phyloP scores from a whole-genome alignment of 78 protist species.

The slime mould (Dictyostelium discoideum) region DNA sequence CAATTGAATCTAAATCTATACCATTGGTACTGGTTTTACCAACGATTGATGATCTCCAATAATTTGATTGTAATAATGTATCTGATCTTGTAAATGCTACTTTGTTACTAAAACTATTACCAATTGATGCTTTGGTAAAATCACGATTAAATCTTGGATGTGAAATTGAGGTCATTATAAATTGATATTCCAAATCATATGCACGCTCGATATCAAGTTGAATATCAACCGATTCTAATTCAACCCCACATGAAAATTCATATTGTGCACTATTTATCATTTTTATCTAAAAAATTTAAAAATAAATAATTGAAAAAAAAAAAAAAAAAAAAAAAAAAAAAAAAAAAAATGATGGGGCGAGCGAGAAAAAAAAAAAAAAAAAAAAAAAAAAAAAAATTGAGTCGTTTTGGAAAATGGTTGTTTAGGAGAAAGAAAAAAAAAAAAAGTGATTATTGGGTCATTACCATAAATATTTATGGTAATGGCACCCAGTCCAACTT shows the following conservation, averaged over 20 bases:
- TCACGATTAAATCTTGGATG: conserved; percentile 65
- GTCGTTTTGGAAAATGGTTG: too few relatives aligned
- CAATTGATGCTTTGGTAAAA: background rate
- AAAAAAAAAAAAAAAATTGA: too few relatives aligned
- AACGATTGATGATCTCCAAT: conserved; percentile 78
- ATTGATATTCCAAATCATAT: conserved; percentile 32
- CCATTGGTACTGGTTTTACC: conserved; percentile 53
- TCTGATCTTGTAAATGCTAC: conserved; percentile 79
- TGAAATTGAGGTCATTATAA: conserved; percentile 66
- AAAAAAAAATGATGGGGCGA: too few relatives aligned
- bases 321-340: too few relatives aligned
- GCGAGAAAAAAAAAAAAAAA: too few relatives aligned
- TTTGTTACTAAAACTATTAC: conserved; percentile 5
- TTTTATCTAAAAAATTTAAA: background rate
- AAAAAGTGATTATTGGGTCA: too few relatives aligned
- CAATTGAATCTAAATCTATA: conserved; percentile 21
- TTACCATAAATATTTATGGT: too few relatives aligned
- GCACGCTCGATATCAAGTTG: background rate
- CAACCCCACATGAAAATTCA: conserved; percentile 65
- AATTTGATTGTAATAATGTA: conserved; percentile 39
- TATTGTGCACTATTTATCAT: conserved; percentile 19
- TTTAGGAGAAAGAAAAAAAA: too few relatives aligned
- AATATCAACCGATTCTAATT: conserved; percentile 1
- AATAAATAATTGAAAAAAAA: too few relatives aligned
- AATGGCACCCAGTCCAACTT: too few relatives aligned